Base-by-base conservation (phyloP, 129 eudicot species). In the Helianthus tuberosus region DNA sequence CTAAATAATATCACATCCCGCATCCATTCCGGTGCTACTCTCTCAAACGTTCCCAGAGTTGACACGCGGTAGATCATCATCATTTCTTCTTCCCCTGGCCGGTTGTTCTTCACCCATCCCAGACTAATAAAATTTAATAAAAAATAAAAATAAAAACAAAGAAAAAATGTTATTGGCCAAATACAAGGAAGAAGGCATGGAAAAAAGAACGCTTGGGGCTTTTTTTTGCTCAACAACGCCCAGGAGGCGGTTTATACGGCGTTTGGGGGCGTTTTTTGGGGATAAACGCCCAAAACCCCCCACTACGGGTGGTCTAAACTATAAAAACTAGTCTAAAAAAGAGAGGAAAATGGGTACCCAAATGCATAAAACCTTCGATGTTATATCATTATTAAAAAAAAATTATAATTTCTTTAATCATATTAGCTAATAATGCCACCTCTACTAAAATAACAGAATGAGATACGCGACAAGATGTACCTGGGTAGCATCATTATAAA, bases 11-110 rank as follows among this genome's bases (percentile, higher is more conserved):
- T n/a, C 16, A 66, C 86, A 12, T 88, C 97, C 51, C 83, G 80
- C 98, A 90, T 90, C 96, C 96, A 93, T 60, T 90, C 98, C 0
- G 96, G 98, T 17, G 98, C 98, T 43, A 93, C 89, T 64, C 83
- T 88, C 36, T 88, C 97, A 73, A 93, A 84, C 0, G 98, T 90
- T 38, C 98, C 98, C 76, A n/a, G n/a, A n/a, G n/a, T n/a, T n/a
- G n/a, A n/a, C n/a, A 90, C 86, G 2, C 74, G 80, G 53, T 93
- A 93, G 36, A 85, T 60, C 63, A 93, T 15, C 49, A 85, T 60
- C 53, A 86, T 11, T 73, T 90, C 92, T 4, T 67, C 80, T 66
- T 84, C 96, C 69, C 80, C 88, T 6, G 8, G 5, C 11, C 75
- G 47, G 52, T 60, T 29, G 16, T 83, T 83, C 59, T 78, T 81